phyloP scores from a whole-genome alignment of 2,329 filamentous ascomycete genomes.

The Orbilia javanica region DNA sequence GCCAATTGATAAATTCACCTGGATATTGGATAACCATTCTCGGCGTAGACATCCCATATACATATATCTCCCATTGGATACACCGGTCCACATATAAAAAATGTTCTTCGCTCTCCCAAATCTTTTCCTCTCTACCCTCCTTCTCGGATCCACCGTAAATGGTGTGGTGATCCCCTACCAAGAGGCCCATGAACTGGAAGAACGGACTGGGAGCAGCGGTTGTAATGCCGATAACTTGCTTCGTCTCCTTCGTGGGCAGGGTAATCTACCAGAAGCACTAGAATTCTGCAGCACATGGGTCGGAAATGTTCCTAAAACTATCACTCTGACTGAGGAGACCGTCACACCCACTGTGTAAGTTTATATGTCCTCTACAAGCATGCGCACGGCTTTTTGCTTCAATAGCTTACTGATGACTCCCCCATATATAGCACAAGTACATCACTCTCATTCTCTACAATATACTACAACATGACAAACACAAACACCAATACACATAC shows the following conservation, averaged over 20 bases:
- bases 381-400: not conserved
- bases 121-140: slow-evolving; percentile 2
- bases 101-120: not conserved
- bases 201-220: slow-evolving; percentile 2
- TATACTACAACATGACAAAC: not conserved
- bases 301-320: not conserved
- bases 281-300: slow-evolving; percentile 27
- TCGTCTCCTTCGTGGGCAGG: slow-evolving; percentile 15
- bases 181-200: slow-evolving; percentile 4
- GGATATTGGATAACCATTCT: no score
- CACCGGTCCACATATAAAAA: no score
- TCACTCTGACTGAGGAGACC: not conserved
- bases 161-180: not conserved
- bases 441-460: not conserved
- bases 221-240: slow-evolving; percentile 37
- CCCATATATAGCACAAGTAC: not conserved
- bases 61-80: no score
- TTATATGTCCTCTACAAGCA: not conserved
- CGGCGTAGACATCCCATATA: no score
- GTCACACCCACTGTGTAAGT: slow-evolving; percentile 32
- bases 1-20: no score
- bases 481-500: slow-evolving; percentile 6
- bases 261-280: slow-evolving; percentile 12
- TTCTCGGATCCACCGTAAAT: slow-evolving; percentile 10
- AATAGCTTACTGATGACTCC: not conserved